Percentiles rank a stretch among this genome's conserved stretches.
Conservation (phyloP, 2,329 filamentous ascomycete species). For the Colletotrichum trifolii region DNA sequence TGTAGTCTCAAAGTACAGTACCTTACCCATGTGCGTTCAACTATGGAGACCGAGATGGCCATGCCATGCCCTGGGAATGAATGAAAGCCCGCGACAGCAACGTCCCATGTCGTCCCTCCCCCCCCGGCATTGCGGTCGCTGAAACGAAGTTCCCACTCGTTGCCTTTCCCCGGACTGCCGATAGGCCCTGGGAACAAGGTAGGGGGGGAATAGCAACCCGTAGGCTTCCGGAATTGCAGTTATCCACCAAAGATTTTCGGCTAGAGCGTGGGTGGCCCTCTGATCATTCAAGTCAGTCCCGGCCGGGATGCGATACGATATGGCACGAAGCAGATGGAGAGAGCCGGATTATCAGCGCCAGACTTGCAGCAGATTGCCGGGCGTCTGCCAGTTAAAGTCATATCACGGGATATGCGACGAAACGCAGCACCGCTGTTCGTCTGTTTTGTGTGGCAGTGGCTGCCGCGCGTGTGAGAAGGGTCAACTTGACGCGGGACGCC, state of each 20-base stretch:
- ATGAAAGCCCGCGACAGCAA: conserved; percentile 1
- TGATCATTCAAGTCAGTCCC: conserved; percentile 10
- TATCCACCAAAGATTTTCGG: conserved; percentile 16
- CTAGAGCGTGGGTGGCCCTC: background rate
- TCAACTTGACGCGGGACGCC: conserved; percentile 5
- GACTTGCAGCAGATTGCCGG: conserved; percentile 6
- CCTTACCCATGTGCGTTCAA: conserved; percentile 8
- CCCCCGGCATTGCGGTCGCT: conserved; percentile 17
- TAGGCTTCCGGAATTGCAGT: conserved; percentile 31
- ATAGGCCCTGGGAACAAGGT: conserved; percentile 13
- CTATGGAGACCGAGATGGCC: no score
- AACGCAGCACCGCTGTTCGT: conserved; percentile 16
- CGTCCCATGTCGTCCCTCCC: conserved; percentile 14
- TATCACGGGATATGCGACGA: conserved; percentile 3
- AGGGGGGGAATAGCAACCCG: conserved; percentile 21
- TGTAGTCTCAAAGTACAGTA: conserved; percentile 15
- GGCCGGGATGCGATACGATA: conserved; percentile 1
- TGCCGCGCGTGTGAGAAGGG: background rate
- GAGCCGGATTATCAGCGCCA: conserved; percentile 13
- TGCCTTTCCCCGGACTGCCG: conserved; percentile 33
- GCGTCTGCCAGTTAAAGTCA: no score
- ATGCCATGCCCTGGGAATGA: background rate
- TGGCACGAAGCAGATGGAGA: background rate
- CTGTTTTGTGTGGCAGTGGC: background rate
- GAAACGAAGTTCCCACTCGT: conserved; percentile 30